Evolutionary conservation across 2,329 filamentous ascomycete genomes (phyloP).

Genomic region (Ophiocordyceps camponoti-rufipedis): DNA sequence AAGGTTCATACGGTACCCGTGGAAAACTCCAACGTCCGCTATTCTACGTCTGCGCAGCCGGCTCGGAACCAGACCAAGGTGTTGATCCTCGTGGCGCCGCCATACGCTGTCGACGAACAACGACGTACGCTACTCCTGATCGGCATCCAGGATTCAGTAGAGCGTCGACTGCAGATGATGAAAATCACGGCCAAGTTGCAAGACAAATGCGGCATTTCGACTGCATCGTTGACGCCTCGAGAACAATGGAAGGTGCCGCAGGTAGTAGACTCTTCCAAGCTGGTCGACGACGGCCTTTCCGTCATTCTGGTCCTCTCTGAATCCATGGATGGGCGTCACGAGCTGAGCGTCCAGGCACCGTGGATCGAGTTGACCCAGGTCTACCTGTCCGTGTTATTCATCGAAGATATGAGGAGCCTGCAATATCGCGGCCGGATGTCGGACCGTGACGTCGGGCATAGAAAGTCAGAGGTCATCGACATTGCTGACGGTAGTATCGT

Average conservation of each 20-base stretch:
- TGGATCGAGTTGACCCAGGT: conserved; percentile 56
- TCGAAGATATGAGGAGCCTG: conserved; percentile 41
- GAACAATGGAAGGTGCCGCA: conserved; percentile 42
- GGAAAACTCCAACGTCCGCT: conserved; percentile 41
- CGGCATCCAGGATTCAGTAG: conserved; percentile 50
- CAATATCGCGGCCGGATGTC: conserved; percentile 33
- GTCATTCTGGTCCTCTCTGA: conserved; percentile 54
- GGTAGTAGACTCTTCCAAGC: conserved; percentile 54
- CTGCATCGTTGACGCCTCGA: conserved; percentile 16
- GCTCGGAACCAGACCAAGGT: conserved; percentile 39
- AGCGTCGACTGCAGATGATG: conserved; percentile 49
- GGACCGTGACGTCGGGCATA: conserved; percentile 30
- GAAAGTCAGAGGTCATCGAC: conserved; percentile 26
- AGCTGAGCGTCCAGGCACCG: conserved; percentile 55
- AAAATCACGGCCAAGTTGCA: conserved; percentile 38
- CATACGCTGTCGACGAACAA: conserved; percentile 32
- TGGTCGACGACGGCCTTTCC: conserved; percentile 47
- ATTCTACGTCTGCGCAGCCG: conserved; percentile 35
- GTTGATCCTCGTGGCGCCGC: conserved; percentile 46
- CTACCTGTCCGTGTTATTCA: conserved; percentile 39
- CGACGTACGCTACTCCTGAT: conserved; percentile 39
- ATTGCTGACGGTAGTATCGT: conserved; percentile 27
- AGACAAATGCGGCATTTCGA: conserved; percentile 11
- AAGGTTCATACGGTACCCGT: conserved; percentile 51
- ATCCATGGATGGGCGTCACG: conserved; percentile 41